Conservation (phyloP, 495 filamentous ascomycete genomes). For the Halenospora varia region DNA sequence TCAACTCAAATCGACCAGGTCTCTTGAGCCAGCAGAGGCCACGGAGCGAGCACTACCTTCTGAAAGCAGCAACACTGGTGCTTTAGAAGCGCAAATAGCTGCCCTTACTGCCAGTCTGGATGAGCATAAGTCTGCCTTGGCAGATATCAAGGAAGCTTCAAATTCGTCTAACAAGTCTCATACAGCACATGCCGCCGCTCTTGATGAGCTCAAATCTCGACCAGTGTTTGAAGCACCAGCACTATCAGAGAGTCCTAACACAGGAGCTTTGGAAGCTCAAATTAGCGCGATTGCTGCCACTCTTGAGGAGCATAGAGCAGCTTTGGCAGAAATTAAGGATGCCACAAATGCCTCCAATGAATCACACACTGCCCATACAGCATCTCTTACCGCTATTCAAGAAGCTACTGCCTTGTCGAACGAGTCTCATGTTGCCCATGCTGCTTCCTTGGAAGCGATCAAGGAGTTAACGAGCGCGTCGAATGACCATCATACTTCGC, state of each 20-base stretch:
- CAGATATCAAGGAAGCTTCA: constrained; percentile 7
- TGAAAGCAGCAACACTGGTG: not conserved
- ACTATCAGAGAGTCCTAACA: not conserved
- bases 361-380: constrained; percentile 9
- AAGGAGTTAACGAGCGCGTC: too few species aligned
- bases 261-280: constrained; percentile 2
- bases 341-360: too few species aligned
- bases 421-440: constrained; percentile 17
- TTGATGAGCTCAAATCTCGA: too few species aligned
- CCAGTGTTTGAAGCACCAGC: too few species aligned
- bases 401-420: constrained; percentile 7
- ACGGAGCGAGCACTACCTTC: too few species aligned
- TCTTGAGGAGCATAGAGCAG: constrained; percentile 7
- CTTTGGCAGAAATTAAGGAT: constrained; percentile 3
- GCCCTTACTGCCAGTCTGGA: constrained; percentile 6
- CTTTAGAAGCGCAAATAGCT: constrained; percentile 1
- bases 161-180: too few species aligned
- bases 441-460: constrained; percentile 8
- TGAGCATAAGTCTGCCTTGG: constrained; percentile 3
- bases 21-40: constrained; percentile 1
- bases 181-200: too few species aligned
- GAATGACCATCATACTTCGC: too few species aligned
- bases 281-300: constrained; percentile 1
- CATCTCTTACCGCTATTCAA: constrained; percentile 9
- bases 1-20: constrained; percentile 9